phyloP scores from a whole-genome alignment of 2,329 filamentous ascomycete genomes.

The Colletotrichum orbiculare region DNA sequence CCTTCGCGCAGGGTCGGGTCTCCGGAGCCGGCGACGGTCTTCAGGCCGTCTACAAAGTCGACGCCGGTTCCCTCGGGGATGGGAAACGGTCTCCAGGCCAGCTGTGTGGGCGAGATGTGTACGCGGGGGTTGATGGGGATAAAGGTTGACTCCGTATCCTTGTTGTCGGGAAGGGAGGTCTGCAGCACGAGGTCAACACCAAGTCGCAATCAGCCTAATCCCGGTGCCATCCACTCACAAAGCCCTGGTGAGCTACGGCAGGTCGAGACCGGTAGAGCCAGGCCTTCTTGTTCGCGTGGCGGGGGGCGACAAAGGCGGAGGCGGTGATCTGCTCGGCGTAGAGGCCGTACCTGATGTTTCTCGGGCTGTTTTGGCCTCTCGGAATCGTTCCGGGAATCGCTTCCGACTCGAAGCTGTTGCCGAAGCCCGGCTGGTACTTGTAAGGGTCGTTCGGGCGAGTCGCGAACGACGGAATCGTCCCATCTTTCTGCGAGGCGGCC shows the following conservation, averaged over 20 bases:
- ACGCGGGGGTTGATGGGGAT: constrained; percentile 57
- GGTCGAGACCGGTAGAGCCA: constrained; percentile 45
- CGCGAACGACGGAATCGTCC: constrained; percentile 63
- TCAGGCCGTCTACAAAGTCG: constrained; percentile 59
- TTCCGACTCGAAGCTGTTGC: constrained; percentile 59
- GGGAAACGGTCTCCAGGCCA: constrained; percentile 56
- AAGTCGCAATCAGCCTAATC: not conserved
- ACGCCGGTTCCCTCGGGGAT: constrained; percentile 47
- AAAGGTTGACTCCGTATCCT: constrained; percentile 53
- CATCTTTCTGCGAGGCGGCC: constrained; percentile 70
- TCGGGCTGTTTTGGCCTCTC: constrained; percentile 56
- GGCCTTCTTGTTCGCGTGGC: constrained; percentile 45
- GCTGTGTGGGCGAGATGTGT: constrained; percentile 55
- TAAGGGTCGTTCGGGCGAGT: constrained; percentile 55
- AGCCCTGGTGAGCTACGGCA: constrained; percentile 46
- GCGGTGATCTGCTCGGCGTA: constrained; percentile 58
- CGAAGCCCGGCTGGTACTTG: constrained; percentile 66
- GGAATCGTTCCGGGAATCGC: constrained; percentile 59
- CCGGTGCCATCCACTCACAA: not conserved
- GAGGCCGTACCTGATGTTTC: constrained; percentile 50
- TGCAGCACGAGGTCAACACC: not conserved
- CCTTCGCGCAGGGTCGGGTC: constrained; percentile 61
- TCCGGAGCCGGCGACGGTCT: constrained; percentile 60
- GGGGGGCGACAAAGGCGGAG: constrained; percentile 45
- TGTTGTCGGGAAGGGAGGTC: constrained; percentile 39